Percentiles rank a stretch among this genome's conserved stretches.
These are phyloP conservation scores for Lentinus polychrous DNA, from an alignment of 1,284 basidiomycete species.

Conservation along the genomic window DNA sequence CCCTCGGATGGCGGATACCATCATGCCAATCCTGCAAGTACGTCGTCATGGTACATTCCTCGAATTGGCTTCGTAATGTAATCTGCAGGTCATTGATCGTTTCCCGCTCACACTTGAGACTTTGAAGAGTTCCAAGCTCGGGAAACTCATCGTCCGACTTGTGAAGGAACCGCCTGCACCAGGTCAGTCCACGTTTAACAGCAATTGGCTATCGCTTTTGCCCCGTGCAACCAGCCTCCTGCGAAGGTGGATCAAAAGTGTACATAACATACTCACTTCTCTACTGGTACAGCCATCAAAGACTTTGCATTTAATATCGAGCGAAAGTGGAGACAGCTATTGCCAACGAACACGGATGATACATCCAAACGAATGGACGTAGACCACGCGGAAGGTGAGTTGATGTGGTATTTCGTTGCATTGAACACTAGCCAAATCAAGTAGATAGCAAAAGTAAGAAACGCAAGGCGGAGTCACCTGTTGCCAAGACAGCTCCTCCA, in stretches of 20 bases:
- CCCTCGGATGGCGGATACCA: slow-evolving; percentile 55
- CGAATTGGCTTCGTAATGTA: slow-evolving; percentile 1
- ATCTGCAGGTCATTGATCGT: slow-evolving; percentile 67
- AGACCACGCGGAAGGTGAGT: slow-evolving; percentile 62
- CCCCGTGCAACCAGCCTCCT: no score
- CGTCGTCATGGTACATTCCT: slow-evolving; percentile 26
- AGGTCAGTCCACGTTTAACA: slow-evolving; percentile 44
- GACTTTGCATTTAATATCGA: slow-evolving; percentile 84
- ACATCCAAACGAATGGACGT: slow-evolving; percentile 38
- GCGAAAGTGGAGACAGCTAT: slow-evolving; percentile 67
- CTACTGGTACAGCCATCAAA: slow-evolving; percentile 64
- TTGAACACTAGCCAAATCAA: slow-evolving; percentile 12
- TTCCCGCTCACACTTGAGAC: slow-evolving; percentile 65
- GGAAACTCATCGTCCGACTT: slow-evolving; percentile 68
- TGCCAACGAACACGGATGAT: slow-evolving; percentile 26
- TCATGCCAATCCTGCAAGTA: slow-evolving; percentile 79
- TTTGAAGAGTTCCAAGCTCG: slow-evolving; percentile 63
- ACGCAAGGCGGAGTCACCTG: slow-evolving; percentile 51
- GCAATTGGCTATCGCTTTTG: no score
- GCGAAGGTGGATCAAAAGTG: no score
- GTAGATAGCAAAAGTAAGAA: slow-evolving; percentile 62
- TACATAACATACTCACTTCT: slow-evolving; percentile 9
- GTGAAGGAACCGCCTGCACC: slow-evolving; percentile 60
- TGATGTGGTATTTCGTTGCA: slow-evolving; percentile 26
- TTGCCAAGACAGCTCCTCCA: slow-evolving; percentile 45